Conservation (phyloP, 495 filamentous ascomycete genomes). For the Patellaria atrata region DNA sequence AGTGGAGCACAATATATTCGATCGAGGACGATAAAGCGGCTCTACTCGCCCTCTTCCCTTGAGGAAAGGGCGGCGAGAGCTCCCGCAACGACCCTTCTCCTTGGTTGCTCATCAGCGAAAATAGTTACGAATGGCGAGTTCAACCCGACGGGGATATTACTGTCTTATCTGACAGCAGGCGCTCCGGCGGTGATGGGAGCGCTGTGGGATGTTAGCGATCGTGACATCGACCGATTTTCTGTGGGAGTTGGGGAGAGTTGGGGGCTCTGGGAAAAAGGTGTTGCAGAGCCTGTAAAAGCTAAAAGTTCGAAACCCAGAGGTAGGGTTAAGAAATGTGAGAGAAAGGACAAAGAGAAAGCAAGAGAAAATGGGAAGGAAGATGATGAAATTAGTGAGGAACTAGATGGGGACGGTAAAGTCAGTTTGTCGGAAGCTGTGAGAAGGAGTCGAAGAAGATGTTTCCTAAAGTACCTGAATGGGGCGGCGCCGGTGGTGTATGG, state of each 20-base stretch:
- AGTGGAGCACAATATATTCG: slow-evolving; percentile 90
- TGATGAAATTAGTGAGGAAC: slow-evolving; percentile 16
- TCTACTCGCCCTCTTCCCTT: slow-evolving; percentile 34
- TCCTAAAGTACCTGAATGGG: slow-evolving; percentile 80
- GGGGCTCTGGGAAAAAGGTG: slow-evolving; percentile 43
- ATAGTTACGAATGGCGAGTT: slow-evolving; percentile 74
- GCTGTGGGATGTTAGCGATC: slow-evolving; percentile 95
- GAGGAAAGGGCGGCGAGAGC: background rate
- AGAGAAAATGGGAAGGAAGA: slow-evolving; percentile 2
- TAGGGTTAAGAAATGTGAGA: slow-evolving; percentile 12
- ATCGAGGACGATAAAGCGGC: slow-evolving; percentile 56
- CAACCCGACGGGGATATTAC: slow-evolving; percentile 75
- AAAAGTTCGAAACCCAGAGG: slow-evolving; percentile 23
- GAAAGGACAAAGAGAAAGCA: slow-evolving; percentile 1
- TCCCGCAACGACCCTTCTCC: slow-evolving; percentile 63
- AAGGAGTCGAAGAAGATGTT: slow-evolving; percentile 55
- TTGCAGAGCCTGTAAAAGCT: slow-evolving; percentile 13
- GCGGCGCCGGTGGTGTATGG: slow-evolving; percentile 91
- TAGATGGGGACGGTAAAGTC: slow-evolving; percentile 12
- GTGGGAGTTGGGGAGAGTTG: slow-evolving; percentile 62
- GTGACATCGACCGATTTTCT: slow-evolving; percentile 87
- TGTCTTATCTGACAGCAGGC: slow-evolving; percentile 80
- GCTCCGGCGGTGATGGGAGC: slow-evolving; percentile 61
- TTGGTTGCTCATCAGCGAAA: slow-evolving; percentile 76
- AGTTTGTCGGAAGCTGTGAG: slow-evolving; percentile 68